phyloP scores from a whole-genome alignment of 176 grass and related monocot species.

The Poa pratensis region DNA sequence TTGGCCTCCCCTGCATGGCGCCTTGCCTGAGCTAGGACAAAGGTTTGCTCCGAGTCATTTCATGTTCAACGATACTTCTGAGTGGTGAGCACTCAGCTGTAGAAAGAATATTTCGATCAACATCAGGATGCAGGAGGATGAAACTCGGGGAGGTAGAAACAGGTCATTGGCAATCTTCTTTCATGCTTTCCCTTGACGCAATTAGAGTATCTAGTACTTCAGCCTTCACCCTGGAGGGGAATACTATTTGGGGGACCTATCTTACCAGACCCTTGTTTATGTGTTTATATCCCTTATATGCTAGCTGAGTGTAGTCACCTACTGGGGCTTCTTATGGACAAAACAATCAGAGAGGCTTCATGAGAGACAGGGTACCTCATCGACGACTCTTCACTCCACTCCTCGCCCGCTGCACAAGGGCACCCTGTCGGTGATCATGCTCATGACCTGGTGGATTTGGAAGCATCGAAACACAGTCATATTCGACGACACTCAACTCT shows the following conservation, averaged over 20 bases:
- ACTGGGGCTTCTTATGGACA: slow-evolving; percentile 16
- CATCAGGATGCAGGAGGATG: slow-evolving; percentile 55
- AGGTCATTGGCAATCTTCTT: slow-evolving; percentile 49
- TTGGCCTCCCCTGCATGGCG: slow-evolving; percentile 83
- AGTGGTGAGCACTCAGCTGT: slow-evolving; percentile 63
- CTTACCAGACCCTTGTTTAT: slow-evolving; percentile 9
- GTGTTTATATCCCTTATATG: slow-evolving; percentile 4
- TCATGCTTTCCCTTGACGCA: slow-evolving; percentile 47
- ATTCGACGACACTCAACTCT: too few relatives aligned
- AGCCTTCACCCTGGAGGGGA: slow-evolving; percentile 17
- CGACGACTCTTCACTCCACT: too few relatives aligned
- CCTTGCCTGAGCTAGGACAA: slow-evolving; percentile 57
- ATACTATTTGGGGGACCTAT: slow-evolving; percentile 35
- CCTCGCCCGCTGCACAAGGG: too few relatives aligned
- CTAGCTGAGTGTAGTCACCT: slow-evolving; percentile 14
- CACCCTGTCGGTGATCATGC: too few relatives aligned
- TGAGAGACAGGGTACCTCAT: neutral
- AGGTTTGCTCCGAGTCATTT: slow-evolving; percentile 56
- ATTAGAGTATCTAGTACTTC: slow-evolving; percentile 45
- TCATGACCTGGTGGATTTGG: too few relatives aligned
- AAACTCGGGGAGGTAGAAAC: slow-evolving; percentile 64
- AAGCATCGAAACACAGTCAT: too few relatives aligned
- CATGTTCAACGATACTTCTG: slow-evolving; percentile 56
- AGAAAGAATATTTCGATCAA: slow-evolving; percentile 70
- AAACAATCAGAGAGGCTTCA: neutral